Evolutionary conservation across 2,329 filamentous ascomycete genomes (phyloP), one percentile per base, ranked within the genome.

Genomic region (Fusarium zealandicum): DNA sequence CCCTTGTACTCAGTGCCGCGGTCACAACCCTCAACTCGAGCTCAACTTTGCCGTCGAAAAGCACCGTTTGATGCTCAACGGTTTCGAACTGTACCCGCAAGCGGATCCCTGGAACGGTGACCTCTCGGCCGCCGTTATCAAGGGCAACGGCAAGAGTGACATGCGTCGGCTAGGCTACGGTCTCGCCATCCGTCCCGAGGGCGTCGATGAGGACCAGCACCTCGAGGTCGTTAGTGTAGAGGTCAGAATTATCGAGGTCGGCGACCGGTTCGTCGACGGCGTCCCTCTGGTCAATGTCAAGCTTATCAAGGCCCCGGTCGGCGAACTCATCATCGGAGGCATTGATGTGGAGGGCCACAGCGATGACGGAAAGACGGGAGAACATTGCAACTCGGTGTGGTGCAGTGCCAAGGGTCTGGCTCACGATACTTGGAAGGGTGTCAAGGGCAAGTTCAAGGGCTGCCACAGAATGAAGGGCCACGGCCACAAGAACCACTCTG

Each of bases 181-280:
- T 51, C 69, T 84, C 27, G 71, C 75, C 37, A 72, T 77, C 17
- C 72, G 71, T 28, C 74, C 74, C 16, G 70, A 73, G 45, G 76
- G 80, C 59, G 75, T 78, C 38, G 79, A 83, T 50, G 77, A 80
- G 42, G 76, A 81, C 9, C 79, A 81, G 56, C 73, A 76, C 46
- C 69, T 86, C 36, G 77, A 82, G 52, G 70, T 87, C 3, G 70
- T 87, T 45, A 70, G 76, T 31, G 66, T 89, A 51, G 77, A 82
- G 57, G 72, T 89, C 31, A 78, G 84, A 59, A 80, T 90, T 56
- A 78, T 86, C 54, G 80, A 86, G 68, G 81, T 89, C 20, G 83
- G 82, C 51, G 72, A 78, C 46, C 74, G 76, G 36, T 84, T 85
- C 53, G 71, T 88, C 48, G 73, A 82, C 37, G 78, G 74, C 18